These are phyloP conservation scores for Aphanomyces euteiches DNA, from an alignment of 352 stramenopile genomes.

Conservation along the genomic window DNA sequence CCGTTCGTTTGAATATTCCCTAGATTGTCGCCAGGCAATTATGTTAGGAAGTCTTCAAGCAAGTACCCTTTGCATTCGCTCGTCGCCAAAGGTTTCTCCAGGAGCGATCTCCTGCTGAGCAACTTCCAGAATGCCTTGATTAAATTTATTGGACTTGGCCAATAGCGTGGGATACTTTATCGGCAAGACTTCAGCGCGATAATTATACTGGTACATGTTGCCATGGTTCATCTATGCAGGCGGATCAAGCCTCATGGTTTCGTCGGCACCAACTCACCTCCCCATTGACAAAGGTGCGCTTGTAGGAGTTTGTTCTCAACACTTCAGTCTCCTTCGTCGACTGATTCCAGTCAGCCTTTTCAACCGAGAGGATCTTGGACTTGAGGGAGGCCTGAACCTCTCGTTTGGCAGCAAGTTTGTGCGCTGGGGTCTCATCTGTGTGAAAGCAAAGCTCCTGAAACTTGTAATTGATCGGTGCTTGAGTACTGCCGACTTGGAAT, in stretches of 20 bases:
- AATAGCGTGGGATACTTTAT: conserved; percentile 72
- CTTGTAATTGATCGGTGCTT: conserved; percentile 61
- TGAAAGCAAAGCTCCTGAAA: conserved; percentile 73
- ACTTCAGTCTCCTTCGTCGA: conserved; percentile 56
- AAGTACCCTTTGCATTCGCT: conserved; percentile 57
- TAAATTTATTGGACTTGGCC: conserved; percentile 73
- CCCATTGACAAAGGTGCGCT: conserved; percentile 58
- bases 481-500: conserved; percentile 62
- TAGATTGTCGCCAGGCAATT: conserved; percentile 9
- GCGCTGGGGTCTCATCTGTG: conserved; percentile 48
- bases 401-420: conserved; percentile 58
- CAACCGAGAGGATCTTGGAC: conserved; percentile 53
- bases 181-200: conserved; percentile 75
- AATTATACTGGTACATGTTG: conserved; percentile 85
- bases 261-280: conserved; percentile 42
- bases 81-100: conserved; percentile 62
- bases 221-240: conserved; percentile 52
- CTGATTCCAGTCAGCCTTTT: conserved; percentile 55
- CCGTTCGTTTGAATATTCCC: conserved; percentile 64
- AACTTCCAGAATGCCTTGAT: conserved; percentile 72
- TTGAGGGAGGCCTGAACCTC: conserved; percentile 56
- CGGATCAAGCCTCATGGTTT: background rate
- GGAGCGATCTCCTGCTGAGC: conserved; percentile 54
- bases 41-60: no score
- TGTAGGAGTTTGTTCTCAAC: conserved; percentile 49